Evolutionary conservation across 2,329 filamentous ascomycete species (phyloP).

Genomic region (Colletotrichum australisinense): DNA sequence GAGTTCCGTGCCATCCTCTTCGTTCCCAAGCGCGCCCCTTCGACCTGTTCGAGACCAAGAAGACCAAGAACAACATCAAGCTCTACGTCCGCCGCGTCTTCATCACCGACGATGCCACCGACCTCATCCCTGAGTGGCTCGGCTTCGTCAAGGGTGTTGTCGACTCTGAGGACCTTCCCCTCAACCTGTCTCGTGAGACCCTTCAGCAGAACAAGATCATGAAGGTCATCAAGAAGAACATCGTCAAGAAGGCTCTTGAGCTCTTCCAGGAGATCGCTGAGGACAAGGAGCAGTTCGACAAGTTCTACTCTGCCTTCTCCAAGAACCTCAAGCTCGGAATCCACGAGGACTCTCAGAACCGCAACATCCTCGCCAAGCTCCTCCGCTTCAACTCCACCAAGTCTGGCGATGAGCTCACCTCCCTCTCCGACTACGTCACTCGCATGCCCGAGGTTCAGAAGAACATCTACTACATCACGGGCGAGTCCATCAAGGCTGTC

Average conservation of each 20-base stretch:
- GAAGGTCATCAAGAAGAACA: conserved; percentile 99
- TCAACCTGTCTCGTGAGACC: conserved; percentile 99
- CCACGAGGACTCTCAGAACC: conserved; percentile 99
- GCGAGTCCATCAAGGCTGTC: conserved; percentile 98
- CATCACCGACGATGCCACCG: conserved; percentile 99
- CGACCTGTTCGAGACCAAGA: conserved; percentile 99
- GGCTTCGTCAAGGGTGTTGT: conserved; percentile 99
- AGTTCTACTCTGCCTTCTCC: conserved; percentile 99
- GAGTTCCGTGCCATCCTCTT: conserved; percentile 99
- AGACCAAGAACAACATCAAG: conserved; percentile 99
- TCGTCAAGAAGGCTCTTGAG: conserved; percentile 99
- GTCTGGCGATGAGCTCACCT: conserved; percentile 95
- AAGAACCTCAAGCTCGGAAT: conserved; percentile 99
- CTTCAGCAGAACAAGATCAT: conserved; percentile 99
- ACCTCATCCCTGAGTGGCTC: conserved; percentile 99
- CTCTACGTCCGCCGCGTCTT: conserved; percentile 99
- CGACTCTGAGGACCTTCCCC: conserved; percentile 98
- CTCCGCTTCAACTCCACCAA: conserved; percentile 99
- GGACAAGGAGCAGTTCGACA: conserved; percentile 99
- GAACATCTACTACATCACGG: conserved; percentile 99
- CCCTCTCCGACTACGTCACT: conserved; percentile 96
- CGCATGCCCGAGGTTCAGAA: conserved; percentile 99
- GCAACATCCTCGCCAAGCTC: conserved; percentile 91
- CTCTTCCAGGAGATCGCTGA: conserved; percentile 99
- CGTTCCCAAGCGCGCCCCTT: conserved; percentile 99